phyloP scores from a whole-genome alignment of 2,329 filamentous ascomycete genomes.

The Neoscytalidium dimidiatum region DNA sequence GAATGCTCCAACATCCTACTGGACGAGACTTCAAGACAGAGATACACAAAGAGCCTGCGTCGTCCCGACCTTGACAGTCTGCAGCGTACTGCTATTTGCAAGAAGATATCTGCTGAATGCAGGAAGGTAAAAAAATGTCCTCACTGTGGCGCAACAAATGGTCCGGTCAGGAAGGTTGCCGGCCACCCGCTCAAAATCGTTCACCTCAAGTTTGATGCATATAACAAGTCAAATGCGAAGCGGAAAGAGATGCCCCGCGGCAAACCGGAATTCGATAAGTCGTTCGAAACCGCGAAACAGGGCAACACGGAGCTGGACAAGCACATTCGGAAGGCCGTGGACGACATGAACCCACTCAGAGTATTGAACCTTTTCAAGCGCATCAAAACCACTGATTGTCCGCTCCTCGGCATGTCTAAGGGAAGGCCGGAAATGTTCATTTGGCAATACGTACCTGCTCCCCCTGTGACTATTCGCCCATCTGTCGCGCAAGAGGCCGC shows the following conservation, averaged over 20 bases:
- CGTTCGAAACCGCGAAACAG: conserved; percentile 77
- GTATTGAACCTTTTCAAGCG: conserved; percentile 90
- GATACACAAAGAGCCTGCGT: conserved; percentile 78
- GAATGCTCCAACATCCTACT: conserved; percentile 84
- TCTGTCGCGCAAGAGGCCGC: conserved; percentile 91
- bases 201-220: conserved; percentile 89
- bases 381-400: conserved; percentile 82
- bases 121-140: conserved; percentile 82
- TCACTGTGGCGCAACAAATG: conserved; percentile 80
- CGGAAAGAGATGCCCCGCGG: conserved; percentile 81
- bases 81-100: conserved; percentile 78
- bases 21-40: conserved; percentile 74
- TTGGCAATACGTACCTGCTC: conserved; percentile 94
- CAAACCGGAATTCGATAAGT: conserved; percentile 83
- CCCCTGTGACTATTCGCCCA: conserved; percentile 89
- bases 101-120: conserved; percentile 86
- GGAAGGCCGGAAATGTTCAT: conserved; percentile 95
- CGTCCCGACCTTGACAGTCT: conserved; percentile 84
- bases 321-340: conserved; percentile 86
- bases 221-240: conserved; percentile 82
- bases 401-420: conserved; percentile 87
- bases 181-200: conserved; percentile 82
- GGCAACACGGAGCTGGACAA: conserved; percentile 83
- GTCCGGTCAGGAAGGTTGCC: conserved; percentile 86
- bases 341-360: conserved; percentile 87